Percentiles rank a stretch among this genome's conserved stretches.
Evolutionary conservation across 2,329 filamentous ascomycete species (phyloP).

Genomic region (Diaporthe eres): DNA sequence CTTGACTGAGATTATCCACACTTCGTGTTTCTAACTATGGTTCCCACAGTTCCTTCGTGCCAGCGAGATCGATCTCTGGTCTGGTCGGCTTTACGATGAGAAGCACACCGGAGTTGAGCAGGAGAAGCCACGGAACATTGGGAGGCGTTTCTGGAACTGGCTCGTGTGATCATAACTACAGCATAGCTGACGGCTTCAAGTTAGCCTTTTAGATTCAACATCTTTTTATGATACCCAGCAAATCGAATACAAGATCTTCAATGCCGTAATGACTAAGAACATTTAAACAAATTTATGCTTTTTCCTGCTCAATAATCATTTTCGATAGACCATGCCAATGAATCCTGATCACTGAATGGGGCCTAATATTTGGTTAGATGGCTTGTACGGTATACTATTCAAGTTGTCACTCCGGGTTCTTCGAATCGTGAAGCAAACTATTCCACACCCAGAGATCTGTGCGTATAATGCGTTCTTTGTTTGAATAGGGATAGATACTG

Average conservation of each 20-base stretch:
- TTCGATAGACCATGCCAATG: too few relatives aligned
- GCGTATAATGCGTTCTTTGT: too few relatives aligned
- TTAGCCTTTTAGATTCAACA: constrained; percentile 25
- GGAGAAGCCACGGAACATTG: constrained; percentile 24
- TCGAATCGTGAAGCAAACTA: too few relatives aligned
- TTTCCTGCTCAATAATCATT: background rate
- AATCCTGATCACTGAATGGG: too few relatives aligned
- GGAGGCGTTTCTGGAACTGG: constrained; percentile 37
- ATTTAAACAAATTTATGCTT: background rate
- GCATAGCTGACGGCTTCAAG: background rate
- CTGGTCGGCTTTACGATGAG: constrained; percentile 53
- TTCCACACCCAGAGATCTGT: too few relatives aligned
- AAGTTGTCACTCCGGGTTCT: too few relatives aligned
- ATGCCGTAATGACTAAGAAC: background rate
- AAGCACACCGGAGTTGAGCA: constrained; percentile 15
- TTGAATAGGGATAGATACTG: too few relatives aligned
- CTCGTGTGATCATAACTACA: constrained; percentile 7
- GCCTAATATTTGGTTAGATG: too few relatives aligned
- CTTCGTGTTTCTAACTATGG: constrained; percentile 2
- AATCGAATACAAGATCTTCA: background rate
- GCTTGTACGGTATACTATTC: too few relatives aligned
- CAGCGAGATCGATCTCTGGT: constrained; percentile 67
- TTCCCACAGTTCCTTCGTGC: constrained; percentile 31
- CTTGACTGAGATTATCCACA: too few relatives aligned
- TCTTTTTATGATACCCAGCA: constrained; percentile 29